Evolutionary conservation across 106 monocot species (phyloP), one percentile per base, ranked within the genome.

Genomic region (Allium cepa): DNA sequence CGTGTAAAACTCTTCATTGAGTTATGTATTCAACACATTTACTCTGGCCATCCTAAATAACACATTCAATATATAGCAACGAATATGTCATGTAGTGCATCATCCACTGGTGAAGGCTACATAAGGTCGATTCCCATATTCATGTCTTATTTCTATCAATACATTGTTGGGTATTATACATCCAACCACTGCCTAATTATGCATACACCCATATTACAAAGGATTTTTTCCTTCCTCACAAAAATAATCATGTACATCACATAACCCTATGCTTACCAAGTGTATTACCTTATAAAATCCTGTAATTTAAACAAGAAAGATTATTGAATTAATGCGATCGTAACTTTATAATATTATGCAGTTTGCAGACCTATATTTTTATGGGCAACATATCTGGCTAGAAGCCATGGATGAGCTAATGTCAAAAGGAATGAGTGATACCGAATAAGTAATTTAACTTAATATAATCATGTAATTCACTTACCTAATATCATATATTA

Each of bases 31-130:
- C 1, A 1, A 5, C 36, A 36, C 36, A 1, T 36, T 22, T 22
- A 22, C 22, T 22, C 1, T 36, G 5, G 36, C 4, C 5, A 3
- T 36, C 3, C 36, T 5, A 22, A 22, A 0, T 22, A 1, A 22
- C 22, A 22, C 22, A 22, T 0, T 22, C 22, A 22, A 22, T 1
- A 22, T 22, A 22, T 22, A 22, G 22, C 22, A 22, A 22, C 22
- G 1, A 22, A 22, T 22, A 22, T 22, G 22, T 36, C 36, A 36
- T 5, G 3, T 1, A 36, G 36, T 10, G 92, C 83, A 73, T 92
- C 92, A 56, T 92, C 88, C 67, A 67, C 67, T 53, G 92, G 92
- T 7, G 92, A 92, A 74, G 88, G 90, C 15, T 79, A 90, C 69
- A 86, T 83, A 7, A 68, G 78, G 83, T 82, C 53, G 15, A 68